These are phyloP conservation scores for Eruca vesicaria DNA, from an alignment of 441 rosid genomes.

Conservation along the genomic window DNA sequence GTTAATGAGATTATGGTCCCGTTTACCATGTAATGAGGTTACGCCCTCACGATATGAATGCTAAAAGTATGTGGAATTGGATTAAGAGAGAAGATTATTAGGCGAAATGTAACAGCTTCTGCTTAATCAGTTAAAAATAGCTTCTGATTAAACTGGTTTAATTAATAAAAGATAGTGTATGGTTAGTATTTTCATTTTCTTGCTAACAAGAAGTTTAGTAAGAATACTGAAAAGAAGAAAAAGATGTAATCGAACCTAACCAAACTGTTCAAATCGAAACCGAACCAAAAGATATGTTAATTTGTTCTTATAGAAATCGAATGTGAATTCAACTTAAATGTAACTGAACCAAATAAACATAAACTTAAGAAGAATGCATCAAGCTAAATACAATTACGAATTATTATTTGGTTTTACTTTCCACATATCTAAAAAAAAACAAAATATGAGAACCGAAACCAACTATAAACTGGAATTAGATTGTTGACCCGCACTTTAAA, in stretches of 20 bases:
- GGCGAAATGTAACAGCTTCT: background rate
- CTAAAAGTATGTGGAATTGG: background rate
- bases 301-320: background rate
- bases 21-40: slow-evolving; percentile 19
- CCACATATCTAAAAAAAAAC: background rate
- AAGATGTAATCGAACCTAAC: background rate
- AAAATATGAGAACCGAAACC: background rate
- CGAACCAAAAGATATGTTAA: background rate
- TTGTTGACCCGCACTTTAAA: no score
- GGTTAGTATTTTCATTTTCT: slow-evolving; percentile 2
- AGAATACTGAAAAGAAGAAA: background rate
- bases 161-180: background rate
- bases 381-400: background rate
- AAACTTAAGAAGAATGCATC: background rate
- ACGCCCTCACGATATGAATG: slow-evolving; percentile 1
- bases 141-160: background rate
- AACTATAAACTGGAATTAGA: background rate
- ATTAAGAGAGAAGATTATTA: slow-evolving; percentile 7
- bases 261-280: background rate
- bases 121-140: background rate
- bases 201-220: background rate
- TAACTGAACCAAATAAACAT: background rate
- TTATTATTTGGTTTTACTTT: background rate
- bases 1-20: slow-evolving; percentile 28
- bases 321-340: background rate